Base-by-base conservation (phyloP, 192 early-diverging fungal genomes). In the Podila horticola region DNA sequence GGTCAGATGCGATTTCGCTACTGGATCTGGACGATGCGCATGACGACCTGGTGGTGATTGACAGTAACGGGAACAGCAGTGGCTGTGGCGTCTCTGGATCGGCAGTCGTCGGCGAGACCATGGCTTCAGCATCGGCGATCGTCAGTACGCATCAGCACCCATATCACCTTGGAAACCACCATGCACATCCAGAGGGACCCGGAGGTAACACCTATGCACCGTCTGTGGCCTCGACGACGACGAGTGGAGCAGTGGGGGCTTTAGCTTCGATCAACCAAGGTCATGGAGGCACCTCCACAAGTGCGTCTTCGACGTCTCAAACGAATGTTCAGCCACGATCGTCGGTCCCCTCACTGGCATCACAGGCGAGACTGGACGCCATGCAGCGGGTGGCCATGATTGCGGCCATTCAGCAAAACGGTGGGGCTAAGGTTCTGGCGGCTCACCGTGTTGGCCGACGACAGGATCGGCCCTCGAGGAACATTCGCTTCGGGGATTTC, bases 361-460 rank as follows among this genome's bases (percentile, higher is more conserved):
- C 76, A 0, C 76, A 79, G 26, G 76, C 76, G 6, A 71, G 63
- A 24, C 34, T 51, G n/a, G 76, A 79, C 38, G 76, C 64, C 20
- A 64, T 79, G 61, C 76, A 79, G 41, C 64, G 76, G 1, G 76
- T 69, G 20, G 76, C 76, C 36, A 79, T 79, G 76, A 72, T 79
- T 51, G 76, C 76, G n/a, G 69, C 70, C 4, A 67, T 79, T 34
- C 76, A 79, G 17, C 76, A 79, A 31, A 79, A 79, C n/a, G 70
- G 76, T 22, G 76, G 76, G 11, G 70, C 76, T 29, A 79, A 79
- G 52, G 63, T 79, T 19, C 19, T 79, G 38, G 69, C 66, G 9
- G 59, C 68, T 11, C 75, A 72, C 3, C 48, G 76, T 19, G 58
- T 72, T 10, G 75, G 75, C 5, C 31, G 75, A 7, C 48, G 76